A percentile compares a stretch with the other conserved stretches of the same genome.
These are phyloP conservation scores for Chaetomiaceae sp. DNA, from an alignment of 2,329 filamentous ascomycete genomes.

Conservation along the genomic window DNA sequence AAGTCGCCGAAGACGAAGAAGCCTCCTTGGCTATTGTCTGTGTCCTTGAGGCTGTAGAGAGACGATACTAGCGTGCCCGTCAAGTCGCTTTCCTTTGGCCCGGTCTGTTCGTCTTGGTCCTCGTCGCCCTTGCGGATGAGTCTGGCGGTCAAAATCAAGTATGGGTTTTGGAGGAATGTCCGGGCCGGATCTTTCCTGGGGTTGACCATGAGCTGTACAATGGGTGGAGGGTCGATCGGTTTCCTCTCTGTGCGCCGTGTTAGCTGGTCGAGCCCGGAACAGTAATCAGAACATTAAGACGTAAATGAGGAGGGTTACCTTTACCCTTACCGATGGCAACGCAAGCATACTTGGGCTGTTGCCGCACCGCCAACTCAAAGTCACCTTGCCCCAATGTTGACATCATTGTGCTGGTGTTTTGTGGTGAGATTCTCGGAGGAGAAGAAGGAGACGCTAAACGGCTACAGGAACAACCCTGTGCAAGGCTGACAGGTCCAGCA, in stretches of 20 bases:
- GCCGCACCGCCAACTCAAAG: constrained; percentile 45
- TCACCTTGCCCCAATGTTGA: constrained; percentile 21
- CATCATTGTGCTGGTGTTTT: constrained; percentile 9
- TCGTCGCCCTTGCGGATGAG: constrained; percentile 38
- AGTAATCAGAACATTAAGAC: background rate
- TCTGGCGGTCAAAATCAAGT: constrained; percentile 45
- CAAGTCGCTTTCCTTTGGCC: constrained; percentile 54
- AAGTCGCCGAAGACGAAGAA: constrained; percentile 92
- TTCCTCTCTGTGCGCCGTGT: constrained; percentile 60
- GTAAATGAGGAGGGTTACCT: constrained; percentile 42
- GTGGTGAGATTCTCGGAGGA: background rate
- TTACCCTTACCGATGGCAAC: constrained; percentile 72
- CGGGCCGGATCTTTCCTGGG: constrained; percentile 43
- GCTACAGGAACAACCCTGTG: background rate
- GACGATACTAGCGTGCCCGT: constrained; percentile 75
- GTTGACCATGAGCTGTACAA: constrained; percentile 63
- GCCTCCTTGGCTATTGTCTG: constrained; percentile 70
- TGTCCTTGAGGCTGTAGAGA: constrained; percentile 75
- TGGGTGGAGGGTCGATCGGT: constrained; percentile 82
- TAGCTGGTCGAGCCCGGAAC: background rate
- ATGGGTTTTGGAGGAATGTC: constrained; percentile 52
- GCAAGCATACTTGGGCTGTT: constrained; percentile 63
- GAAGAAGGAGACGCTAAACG: background rate
- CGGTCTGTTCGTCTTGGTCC: constrained; percentile 34
- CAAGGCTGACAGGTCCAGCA: background rate